These are phyloP conservation scores for Aechmea fasciata DNA, from an alignment of 176 grass and related monocot genomes.

Conservation along the genomic window DNA sequence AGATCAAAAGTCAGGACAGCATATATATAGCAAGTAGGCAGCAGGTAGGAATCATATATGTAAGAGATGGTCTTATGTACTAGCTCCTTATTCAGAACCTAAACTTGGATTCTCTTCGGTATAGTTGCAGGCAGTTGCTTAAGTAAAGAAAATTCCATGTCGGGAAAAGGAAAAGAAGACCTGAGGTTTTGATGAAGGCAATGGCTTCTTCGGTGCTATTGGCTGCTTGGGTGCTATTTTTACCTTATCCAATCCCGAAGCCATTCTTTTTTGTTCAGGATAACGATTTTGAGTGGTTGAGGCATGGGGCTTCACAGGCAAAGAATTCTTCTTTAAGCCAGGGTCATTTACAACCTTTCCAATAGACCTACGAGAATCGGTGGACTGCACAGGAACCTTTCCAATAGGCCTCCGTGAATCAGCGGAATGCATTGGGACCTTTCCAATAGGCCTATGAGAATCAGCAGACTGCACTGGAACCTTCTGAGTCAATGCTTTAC, in stretches of 20 bases:
- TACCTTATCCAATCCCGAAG: conserved; percentile 14
- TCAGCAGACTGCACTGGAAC: conserved; percentile 24
- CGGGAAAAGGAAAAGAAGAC: conserved; percentile 13
- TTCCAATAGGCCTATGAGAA: conserved; percentile 42
- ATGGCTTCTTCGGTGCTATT: neutral
- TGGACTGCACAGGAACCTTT: too few species aligned
- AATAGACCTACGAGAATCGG: too few species aligned
- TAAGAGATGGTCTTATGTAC: too few species aligned
- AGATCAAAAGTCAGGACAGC: neutral
- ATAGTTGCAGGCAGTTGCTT: too few species aligned
- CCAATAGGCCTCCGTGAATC: too few species aligned
- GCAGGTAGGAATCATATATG: too few species aligned
- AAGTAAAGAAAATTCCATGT: too few species aligned
- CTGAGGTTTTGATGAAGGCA: conserved; percentile 33
- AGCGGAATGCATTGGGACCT: neutral
- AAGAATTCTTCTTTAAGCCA: too few species aligned
- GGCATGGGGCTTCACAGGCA: conserved; percentile 17
- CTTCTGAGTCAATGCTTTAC: conserved; percentile 9
- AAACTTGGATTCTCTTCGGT: too few species aligned
- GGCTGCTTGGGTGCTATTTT: conserved; percentile 23
- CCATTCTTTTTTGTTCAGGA: conserved; percentile 17
- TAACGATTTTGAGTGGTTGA: conserved; percentile 21
- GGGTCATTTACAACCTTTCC: too few species aligned
- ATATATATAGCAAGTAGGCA: too few species aligned
- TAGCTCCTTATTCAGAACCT: too few species aligned